Evolutionary conservation across 2,329 filamentous ascomycete species (phyloP).

Genomic region (Diaporthe sp.): DNA sequence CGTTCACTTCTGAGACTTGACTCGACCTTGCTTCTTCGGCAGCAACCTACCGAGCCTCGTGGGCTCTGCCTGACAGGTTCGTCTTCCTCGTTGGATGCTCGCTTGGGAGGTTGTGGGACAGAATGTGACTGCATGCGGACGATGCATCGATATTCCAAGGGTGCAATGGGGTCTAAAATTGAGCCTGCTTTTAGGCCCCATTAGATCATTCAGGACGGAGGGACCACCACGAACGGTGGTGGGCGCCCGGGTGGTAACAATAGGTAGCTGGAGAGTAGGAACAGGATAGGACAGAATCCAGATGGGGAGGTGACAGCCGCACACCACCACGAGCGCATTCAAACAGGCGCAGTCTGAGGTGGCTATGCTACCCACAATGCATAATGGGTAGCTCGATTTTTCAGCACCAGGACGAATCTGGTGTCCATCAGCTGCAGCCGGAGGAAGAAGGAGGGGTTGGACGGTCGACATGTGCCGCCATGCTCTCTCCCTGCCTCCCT

Average conservation of each 20-base stretch:
- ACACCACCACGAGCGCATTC: slow-evolving; percentile 28
- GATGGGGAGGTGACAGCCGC: slow-evolving; percentile 22
- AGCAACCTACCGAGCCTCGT: slow-evolving; percentile 33
- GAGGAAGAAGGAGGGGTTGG: not conserved
- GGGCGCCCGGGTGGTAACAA: not conserved
- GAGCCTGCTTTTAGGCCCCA: slow-evolving; percentile 13
- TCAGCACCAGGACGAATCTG: slow-evolving; percentile 6
- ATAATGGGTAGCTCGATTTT: not conserved
- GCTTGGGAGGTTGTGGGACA: not conserved
- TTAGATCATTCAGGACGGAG: not conserved
- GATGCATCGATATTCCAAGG: not conserved
- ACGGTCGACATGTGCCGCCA: not conserved
- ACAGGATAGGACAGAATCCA: slow-evolving; percentile 1
- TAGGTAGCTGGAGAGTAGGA: not conserved
- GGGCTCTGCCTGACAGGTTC: not conserved
- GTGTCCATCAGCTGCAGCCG: slow-evolving; percentile 6
- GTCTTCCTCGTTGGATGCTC: not conserved
- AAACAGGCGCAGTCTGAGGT: slow-evolving; percentile 29
- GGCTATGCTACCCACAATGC: slow-evolving; percentile 30
- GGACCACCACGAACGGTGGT: not conserved
- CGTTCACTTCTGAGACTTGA: slow-evolving; percentile 32
- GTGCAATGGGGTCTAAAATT: slow-evolving; percentile 14
- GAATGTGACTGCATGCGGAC: not conserved
- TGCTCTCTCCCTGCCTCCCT: not conserved
- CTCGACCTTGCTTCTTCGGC: slow-evolving; percentile 21